Evolutionary conservation across 805 yeast genomes (phyloP), one percentile per base, ranked within the genome.

Genomic region (Hanseniaspora thailandica): DNA sequence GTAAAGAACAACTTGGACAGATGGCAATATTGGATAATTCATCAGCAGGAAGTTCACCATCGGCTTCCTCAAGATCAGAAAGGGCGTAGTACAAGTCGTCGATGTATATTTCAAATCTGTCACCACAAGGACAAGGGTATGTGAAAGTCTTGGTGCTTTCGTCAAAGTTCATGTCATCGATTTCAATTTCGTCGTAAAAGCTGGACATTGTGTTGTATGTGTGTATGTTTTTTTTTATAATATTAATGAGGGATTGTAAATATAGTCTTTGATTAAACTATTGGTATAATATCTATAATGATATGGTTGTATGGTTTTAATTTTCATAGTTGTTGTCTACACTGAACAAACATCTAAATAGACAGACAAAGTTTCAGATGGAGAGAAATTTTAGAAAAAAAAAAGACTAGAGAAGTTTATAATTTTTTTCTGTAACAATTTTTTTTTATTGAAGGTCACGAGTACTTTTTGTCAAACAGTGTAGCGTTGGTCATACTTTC

Each of bases 81-180:
- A 86, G 94, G 8, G 97, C 98, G 60, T 88, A 96, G 57, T 74
- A 72, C 66, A 93, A 72, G 64, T 93, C 98, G 60, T 84, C 93
- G 48, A 88, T 72, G 30, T 78, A 73, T 26, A 93, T 85, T 63
- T 90, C 95, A 68, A 93, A 93, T 62, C 81, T 75, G 67, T 93
- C 98, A 9, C 98, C 98, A 68, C 98, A 93, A 1, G 98, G 98
- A 72, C 98, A 93, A 4, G 98, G 98, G 62, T 89, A 90, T 48
- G 87, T 84, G 69, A 89, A 86, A 25, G 86, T 68, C 66, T 84
- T 88, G 13, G 84, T 79, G n/a, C 71, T 73, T 2, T 89, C 79
- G 66, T 93, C 97, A 65, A 79, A 93, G 2, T 88, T 81, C 81
- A 93, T 89, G 66, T 93, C 98, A 68, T 93, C 98, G 50, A 93